Evolutionary conservation across 2,329 filamentous ascomycete genomes (phyloP).

Genomic region (Botrytis byssoidea): DNA sequence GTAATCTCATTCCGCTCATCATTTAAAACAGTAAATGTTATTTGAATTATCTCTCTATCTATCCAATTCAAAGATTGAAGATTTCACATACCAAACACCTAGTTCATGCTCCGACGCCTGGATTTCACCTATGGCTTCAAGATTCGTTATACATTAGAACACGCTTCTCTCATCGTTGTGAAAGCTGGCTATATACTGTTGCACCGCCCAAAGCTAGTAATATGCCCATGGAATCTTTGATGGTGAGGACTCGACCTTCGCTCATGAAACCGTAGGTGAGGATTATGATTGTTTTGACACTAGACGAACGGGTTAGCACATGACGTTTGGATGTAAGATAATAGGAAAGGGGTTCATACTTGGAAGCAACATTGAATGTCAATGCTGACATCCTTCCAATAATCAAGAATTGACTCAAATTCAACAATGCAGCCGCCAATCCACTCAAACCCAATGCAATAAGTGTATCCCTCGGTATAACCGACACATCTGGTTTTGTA

Average conservation of each 20-base stretch:
- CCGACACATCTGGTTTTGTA: slow-evolving; percentile 35
- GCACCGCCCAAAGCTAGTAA: slow-evolving; percentile 46
- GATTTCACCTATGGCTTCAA: not conserved
- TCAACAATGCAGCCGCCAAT: slow-evolving; percentile 43
- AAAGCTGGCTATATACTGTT: slow-evolving; percentile 46
- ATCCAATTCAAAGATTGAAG: not conserved
- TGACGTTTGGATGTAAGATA: not conserved
- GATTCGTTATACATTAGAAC: not conserved
- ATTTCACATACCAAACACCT: not conserved
- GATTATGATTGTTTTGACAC: slow-evolving; percentile 48
- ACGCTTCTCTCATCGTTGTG: slow-evolving; percentile 26
- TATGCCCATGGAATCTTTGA: slow-evolving; percentile 44
- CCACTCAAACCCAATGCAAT: slow-evolving; percentile 44
- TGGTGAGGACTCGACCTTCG: slow-evolving; percentile 44
- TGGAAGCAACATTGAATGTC: slow-evolving; percentile 38
- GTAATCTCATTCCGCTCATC: not conserved
- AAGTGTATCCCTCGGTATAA: slow-evolving; percentile 43
- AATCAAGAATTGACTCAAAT: slow-evolving; percentile 44
- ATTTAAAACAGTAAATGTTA: not conserved
- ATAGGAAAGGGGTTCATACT: slow-evolving; percentile 26
- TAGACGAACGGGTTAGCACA: slow-evolving; percentile 30
- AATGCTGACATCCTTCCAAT: slow-evolving; percentile 38
- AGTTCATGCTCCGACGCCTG: not conserved
- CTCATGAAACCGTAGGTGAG: slow-evolving; percentile 47
- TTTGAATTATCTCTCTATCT: not conserved